Base-by-base conservation (phyloP, 805 yeast genomes). In the Torulaspora maleeae region DNA sequence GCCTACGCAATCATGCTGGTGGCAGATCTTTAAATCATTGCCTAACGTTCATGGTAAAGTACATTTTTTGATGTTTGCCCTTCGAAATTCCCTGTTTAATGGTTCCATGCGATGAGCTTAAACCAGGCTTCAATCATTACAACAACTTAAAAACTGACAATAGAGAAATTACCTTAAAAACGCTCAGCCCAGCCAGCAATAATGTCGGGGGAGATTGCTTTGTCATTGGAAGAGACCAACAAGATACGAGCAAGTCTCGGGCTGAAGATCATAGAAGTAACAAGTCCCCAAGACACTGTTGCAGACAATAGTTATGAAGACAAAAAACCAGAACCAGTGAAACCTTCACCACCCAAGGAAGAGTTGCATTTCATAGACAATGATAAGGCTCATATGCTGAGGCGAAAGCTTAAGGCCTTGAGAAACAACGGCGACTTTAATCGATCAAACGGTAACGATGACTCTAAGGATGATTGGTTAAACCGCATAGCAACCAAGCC, bases 171-270 rank as follows among this genome's bases (percentile, higher is more conserved):
- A 16, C 9, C 16, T 6, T 22, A 10, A 9, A 22, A 22, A 9
- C 30, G 5, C 24, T 9, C 38, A 32, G 36, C 11, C 22, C 11
- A 22, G 25, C 16, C 58, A 58, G 62, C 51, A 47, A 19, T 49
- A 49, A 61, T 59, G 63, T 50, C 50, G n/a, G 50, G 49, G 3
- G 56, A 48, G 12, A 41, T 49, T 8, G 41, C 54, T 34, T 46
- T 73, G 17, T 64, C 73, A 1, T 40, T 74, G 13, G 72, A 67
- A 41, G 77, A 74, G 43, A 74, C 79, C 0, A 74, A 74, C 50
- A 63, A 63, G 47, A 58, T 73, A 2, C 60, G 78, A 22, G 53
- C 52, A 12, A 46, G 58, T 17, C 46, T 73, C 5, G 79, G 79
- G 1, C 53, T 74, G 36, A 63, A 67, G 30, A 72, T 69, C 1